Percentiles rank a stretch among this genome's conserved stretches.
Conservation (phyloP, 1,284 basidiomycete species). For the Quambalaria eucalypti region DNA sequence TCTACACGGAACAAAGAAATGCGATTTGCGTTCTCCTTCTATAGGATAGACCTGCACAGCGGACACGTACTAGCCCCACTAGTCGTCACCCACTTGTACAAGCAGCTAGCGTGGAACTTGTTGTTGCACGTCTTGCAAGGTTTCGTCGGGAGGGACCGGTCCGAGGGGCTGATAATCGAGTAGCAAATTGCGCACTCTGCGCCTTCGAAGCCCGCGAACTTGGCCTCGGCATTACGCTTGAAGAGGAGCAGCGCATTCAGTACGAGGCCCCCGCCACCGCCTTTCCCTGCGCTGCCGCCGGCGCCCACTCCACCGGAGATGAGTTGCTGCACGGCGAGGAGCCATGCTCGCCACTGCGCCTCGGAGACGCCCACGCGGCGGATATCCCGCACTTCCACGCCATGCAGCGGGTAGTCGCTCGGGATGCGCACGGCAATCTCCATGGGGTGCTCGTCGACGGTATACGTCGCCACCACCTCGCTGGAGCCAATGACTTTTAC, state of each 20-base stretch:
- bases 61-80: constrained; percentile 79
- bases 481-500: constrained; percentile 60
- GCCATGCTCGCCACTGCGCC: constrained; percentile 84
- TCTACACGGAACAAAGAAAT: too few species aligned
- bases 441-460: constrained; percentile 86
- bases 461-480: constrained; percentile 56
- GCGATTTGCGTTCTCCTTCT: too few species aligned
- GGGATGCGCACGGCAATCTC: constrained; percentile 84
- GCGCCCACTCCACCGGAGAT: constrained; percentile 66
- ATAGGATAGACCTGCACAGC: constrained; percentile 61
- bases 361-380: constrained; percentile 73
- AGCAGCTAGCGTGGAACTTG: constrained; percentile 69
- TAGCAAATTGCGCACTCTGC: constrained; percentile 46
- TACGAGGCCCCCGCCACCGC: background rate
- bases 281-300: too few species aligned
- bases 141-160: constrained; percentile 78
- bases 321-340: constrained; percentile 83
- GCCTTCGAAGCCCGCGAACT: constrained; percentile 40
- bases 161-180: constrained; percentile 85
- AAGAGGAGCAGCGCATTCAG: constrained; percentile 67
- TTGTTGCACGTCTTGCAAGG: constrained; percentile 90
- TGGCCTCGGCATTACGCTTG: constrained; percentile 76
- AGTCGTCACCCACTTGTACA: constrained; percentile 74
- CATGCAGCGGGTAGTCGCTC: constrained; percentile 78
- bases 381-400: constrained; percentile 77